Conservation (phyloP, 2,329 filamentous ascomycete genomes). For the Xylaria sp. region DNA sequence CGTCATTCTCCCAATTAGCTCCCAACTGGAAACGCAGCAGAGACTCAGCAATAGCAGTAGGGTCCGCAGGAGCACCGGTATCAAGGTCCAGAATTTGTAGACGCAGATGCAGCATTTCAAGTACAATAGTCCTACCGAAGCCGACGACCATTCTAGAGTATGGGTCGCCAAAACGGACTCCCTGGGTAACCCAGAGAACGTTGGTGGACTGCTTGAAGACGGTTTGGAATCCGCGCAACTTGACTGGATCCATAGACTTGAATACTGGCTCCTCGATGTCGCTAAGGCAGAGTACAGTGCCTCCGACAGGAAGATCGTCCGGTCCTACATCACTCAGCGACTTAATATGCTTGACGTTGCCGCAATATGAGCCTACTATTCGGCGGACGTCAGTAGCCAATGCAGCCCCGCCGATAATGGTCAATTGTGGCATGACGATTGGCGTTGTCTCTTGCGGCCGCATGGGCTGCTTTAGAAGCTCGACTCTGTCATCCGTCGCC, state of each 20-base stretch:
- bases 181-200: constrained; percentile 19
- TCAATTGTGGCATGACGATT: not conserved
- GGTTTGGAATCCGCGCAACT: constrained; percentile 16
- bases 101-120: constrained; percentile 21
- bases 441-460: not conserved
- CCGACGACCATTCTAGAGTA: constrained; percentile 27
- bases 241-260: constrained; percentile 7
- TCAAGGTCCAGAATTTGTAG: constrained; percentile 19
- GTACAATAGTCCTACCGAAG: constrained; percentile 15
- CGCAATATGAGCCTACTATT: not conserved
- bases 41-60: constrained; percentile 7
- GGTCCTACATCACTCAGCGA: not conserved
- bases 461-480: constrained; percentile 16
- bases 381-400: not conserved
- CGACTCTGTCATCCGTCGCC: constrained; percentile 21
- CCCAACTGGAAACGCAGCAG: constrained; percentile 14
- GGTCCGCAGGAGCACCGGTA: not conserved
- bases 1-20: constrained; percentile 5
- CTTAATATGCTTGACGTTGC: not conserved
- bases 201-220: constrained; percentile 17
- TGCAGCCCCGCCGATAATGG: constrained; percentile 5
- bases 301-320: constrained; percentile 5
- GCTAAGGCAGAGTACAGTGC: constrained; percentile 17
- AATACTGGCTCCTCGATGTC: constrained; percentile 25
- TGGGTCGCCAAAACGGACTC: constrained; percentile 25